A percentile compares a stretch with the other conserved stretches of the same genome.
phyloP scores from a whole-genome alignment of 192 early-diverging fungal species.

The Physocladia obscura region DNA sequence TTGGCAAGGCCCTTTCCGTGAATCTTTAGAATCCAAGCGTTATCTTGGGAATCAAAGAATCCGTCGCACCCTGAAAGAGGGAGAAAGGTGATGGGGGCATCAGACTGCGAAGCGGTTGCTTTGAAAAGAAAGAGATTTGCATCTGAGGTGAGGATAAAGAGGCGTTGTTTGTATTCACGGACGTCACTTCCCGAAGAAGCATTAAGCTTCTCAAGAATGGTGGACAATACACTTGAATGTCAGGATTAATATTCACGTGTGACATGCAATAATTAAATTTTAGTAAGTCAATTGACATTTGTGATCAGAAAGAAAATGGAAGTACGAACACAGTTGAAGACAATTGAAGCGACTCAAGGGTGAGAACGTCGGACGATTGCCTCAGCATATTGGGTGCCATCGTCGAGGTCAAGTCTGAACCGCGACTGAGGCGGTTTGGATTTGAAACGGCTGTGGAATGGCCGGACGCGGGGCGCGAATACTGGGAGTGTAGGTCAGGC shows the following conservation, averaged over 20 bases:
- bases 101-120: neutral
- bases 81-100: neutral
- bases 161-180: neutral
- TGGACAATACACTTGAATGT: neutral
- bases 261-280: neutral
- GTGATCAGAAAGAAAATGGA: no score
- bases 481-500: no score
- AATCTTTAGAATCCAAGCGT: neutral
- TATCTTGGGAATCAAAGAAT: neutral
- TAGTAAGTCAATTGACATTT: no score
- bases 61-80: neutral
- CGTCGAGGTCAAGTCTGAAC: no score
- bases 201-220: neutral
- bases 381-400: no score
- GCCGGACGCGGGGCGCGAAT: no score
- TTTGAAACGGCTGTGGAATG: no score
- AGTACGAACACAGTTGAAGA: no score
- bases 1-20: neutral
- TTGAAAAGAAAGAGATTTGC: conserved; percentile 20
- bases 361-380: no score
- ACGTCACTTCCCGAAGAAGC: neutral
- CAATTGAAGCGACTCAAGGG: no score
- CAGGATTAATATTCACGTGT: neutral
- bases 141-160: neutral
- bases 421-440: no score